These are phyloP conservation scores for Mycena rosella DNA, from an alignment of 768 basidiomycete species.

Conservation along the genomic window DNA sequence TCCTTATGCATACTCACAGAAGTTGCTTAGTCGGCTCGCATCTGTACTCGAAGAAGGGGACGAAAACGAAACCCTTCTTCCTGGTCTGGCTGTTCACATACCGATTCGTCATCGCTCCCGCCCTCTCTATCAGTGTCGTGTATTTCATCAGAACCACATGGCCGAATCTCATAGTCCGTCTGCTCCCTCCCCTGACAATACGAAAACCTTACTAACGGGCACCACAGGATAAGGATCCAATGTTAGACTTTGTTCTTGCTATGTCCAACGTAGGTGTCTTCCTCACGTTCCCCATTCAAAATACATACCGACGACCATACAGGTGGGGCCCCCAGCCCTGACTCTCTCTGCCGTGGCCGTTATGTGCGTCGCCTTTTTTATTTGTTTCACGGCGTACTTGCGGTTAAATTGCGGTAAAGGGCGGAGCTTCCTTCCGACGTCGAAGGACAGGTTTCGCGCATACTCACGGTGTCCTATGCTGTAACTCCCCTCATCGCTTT, in stretches of 20 bases:
- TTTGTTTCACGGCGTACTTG: background rate
- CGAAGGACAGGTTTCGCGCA: constrained; percentile 34
- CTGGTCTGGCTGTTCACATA: constrained; percentile 36
- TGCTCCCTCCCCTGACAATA: background rate
- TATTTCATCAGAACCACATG: constrained; percentile 31
- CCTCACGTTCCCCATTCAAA: background rate
- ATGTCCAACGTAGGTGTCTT: constrained; percentile 20
- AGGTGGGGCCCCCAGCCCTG: constrained; percentile 30
- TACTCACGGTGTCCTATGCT: constrained; percentile 32
- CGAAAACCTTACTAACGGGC: background rate
- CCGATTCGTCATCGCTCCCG: constrained; percentile 33
- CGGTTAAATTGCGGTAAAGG: constrained; percentile 2
- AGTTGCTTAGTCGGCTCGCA: constrained; percentile 28
- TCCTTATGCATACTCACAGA: background rate
- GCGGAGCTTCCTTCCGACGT: constrained; percentile 27
- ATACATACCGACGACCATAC: background rate
- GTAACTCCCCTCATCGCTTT: constrained; percentile 32
- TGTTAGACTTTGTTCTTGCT: constrained; percentile 31
- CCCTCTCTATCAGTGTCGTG: constrained; percentile 32
- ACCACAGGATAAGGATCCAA: constrained; percentile 29
- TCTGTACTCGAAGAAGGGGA: constrained; percentile 35
- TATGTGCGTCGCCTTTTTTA: constrained; percentile 17
- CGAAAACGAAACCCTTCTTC: constrained; percentile 9
- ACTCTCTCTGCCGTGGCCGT: constrained; percentile 30
- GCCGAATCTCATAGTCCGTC: constrained; percentile 31